phyloP scores from a whole-genome alignment of 1,284 basidiomycete species.

The Ceraceosorus bombacis region DNA sequence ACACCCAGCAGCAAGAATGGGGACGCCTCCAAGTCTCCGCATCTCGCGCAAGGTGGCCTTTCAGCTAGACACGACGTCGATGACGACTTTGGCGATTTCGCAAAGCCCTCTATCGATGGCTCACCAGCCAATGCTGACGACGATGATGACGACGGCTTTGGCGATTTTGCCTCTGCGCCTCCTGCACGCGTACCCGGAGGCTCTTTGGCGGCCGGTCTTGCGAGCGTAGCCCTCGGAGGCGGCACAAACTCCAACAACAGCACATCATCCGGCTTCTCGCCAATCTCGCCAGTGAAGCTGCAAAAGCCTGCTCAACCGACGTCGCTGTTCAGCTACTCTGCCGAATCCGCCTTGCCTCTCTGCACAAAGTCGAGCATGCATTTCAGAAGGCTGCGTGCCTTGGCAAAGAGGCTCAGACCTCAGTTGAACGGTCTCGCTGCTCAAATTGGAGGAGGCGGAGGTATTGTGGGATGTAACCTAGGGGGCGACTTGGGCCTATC shows the following conservation, averaged over 20 bases:
- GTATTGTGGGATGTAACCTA: not conserved
- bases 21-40: conserved; percentile 61
- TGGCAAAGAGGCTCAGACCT: conserved; percentile 4
- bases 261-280: not conserved
- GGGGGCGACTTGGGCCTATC: conserved; percentile 6
- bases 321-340: conserved; percentile 8
- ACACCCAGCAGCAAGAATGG: conserved; percentile 55
- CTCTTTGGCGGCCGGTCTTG: conserved; percentile 12
- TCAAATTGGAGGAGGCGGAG: not conserved
- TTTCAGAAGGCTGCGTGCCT: conserved; percentile 4
- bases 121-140: conserved; percentile 9
- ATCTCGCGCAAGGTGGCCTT: not conserved
- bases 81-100: conserved; percentile 68
- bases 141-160: conserved; percentile 27
- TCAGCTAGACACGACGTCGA: conserved; percentile 55
- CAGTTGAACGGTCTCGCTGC: conserved; percentile 1
- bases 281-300: not conserved
- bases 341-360: conserved; percentile 5
- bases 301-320: not conserved
- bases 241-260: not conserved
- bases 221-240: conserved; percentile 9
- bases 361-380: not conserved
- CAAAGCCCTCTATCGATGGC: conserved; percentile 3
- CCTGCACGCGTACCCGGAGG: conserved; percentile 24
- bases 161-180: conserved; percentile 59